Evolutionary conservation across 352 stramenopile genomes (phyloP), one percentile per base, ranked within the genome.

Genomic region (Phytophthora pinifolia): DNA sequence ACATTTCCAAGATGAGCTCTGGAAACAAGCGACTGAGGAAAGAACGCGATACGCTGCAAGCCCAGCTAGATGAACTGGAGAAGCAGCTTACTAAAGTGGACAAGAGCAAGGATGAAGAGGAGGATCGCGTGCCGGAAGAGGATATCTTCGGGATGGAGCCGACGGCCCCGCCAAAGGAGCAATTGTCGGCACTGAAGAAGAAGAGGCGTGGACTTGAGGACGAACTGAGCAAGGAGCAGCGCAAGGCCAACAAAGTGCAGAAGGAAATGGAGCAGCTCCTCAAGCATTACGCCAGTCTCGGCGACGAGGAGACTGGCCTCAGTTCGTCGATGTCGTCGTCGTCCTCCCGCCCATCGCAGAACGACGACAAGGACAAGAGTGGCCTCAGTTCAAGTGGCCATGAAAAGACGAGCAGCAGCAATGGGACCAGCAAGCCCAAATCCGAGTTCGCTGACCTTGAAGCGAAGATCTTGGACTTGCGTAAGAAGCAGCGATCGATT

Each of bases 241-340:
- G 77, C 41, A 92, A 91, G 47, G 70, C 82, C 25, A 60, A 65
- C 14, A 78, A 81, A 39, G 78, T 95, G 17, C 72, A 90, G 49
- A 85, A 88, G 36, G 85, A 95, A 48, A 91, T 92, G 79, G 79
- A 90, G 36, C 83, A 92, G 61, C 76, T 92, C 36, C 90, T 81
- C 43, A 83, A 86, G 46, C 83, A 92, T 38, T 72, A 90, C 29
- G 59, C 70, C 13, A 78, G 62, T 46, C 61, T 74, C 29, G 62
- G 52, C 18, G 67, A 50, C 8, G 65, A 70, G 27, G 65, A 74
- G 12, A 18, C 55, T 15, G 80, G 70, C 9, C 44, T 91, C 10
- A 67, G 54, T 17, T 65, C 48, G 7, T 74, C 66, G 6, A 68
- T 65, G 15, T 76, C 71, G 22, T 76, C 69, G 14, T 69, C 70